Evolutionary conservation across 2,329 filamentous ascomycete species (phyloP).

Genomic region (Xylaria sp.): DNA sequence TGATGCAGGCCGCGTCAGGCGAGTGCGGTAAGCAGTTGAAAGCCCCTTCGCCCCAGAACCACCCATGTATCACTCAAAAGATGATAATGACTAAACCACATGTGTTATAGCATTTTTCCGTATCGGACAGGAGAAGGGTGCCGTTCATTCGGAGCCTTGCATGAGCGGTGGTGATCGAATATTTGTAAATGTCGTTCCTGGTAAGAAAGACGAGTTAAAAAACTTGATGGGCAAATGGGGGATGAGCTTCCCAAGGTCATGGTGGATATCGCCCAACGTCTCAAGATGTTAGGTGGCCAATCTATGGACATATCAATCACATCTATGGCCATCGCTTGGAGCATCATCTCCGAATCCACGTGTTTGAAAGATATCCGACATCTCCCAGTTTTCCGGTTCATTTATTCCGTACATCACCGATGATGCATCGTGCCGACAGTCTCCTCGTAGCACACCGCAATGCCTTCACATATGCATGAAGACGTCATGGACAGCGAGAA

Average conservation of each 20-base stretch:
- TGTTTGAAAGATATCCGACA: neutral
- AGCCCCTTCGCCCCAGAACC: neutral
- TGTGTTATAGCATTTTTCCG: constrained; percentile 52
- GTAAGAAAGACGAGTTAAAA: constrained; percentile 51
- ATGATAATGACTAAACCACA: neutral
- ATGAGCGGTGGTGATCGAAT: constrained; percentile 50
- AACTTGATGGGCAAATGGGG: constrained; percentile 52
- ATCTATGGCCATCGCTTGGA: neutral
- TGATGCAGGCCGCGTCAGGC: constrained; percentile 43
- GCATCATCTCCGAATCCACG: neutral
- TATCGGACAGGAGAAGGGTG: constrained; percentile 55
- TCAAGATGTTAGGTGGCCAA: constrained; percentile 21
- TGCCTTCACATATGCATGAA: neutral
- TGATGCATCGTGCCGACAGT: neutral
- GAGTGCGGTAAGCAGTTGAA: constrained; percentile 47
- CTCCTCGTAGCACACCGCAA: neutral
- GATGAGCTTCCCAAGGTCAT: constrained; percentile 54
- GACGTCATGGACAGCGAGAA: neutral
- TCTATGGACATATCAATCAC: constrained; percentile 23
- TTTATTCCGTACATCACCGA: neutral
- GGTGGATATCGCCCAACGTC: constrained; percentile 46
- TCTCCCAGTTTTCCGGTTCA: neutral
- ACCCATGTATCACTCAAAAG: neutral
- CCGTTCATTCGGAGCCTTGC: constrained; percentile 57
- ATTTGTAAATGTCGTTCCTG: constrained; percentile 55